Conservation (phyloP, 1,284 basidiomycete genomes). For the Agaricales sp. region DNA sequence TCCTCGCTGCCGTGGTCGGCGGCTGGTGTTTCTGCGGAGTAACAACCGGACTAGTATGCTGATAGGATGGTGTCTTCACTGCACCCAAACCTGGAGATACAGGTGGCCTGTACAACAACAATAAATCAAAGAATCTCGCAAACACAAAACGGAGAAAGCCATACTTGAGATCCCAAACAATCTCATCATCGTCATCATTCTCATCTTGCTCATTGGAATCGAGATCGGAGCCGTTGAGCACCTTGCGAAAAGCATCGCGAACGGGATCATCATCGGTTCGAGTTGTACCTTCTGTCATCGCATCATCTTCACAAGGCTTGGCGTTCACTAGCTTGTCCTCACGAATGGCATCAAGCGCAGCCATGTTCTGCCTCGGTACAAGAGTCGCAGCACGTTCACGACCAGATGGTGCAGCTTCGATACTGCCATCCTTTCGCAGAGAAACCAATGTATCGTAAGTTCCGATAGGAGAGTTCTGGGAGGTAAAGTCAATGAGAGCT, state of each 20-base stretch:
- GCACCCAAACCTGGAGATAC: not conserved
- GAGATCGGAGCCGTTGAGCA: slow-evolving; percentile 37
- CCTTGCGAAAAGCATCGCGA: slow-evolving; percentile 53
- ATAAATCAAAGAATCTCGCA: no score
- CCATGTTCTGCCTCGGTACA: slow-evolving; percentile 16
- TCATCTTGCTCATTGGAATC: slow-evolving; percentile 26
- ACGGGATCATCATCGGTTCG: slow-evolving; percentile 78
- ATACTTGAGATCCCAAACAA: slow-evolving; percentile 28
- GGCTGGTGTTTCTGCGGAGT: not conserved
- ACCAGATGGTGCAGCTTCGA: not conserved
- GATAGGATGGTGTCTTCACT: not conserved
- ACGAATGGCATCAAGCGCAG: slow-evolving; percentile 14
- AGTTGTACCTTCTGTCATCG: slow-evolving; percentile 53
- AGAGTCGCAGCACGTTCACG: slow-evolving; percentile 4
- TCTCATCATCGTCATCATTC: slow-evolving; percentile 46
- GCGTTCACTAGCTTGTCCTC: slow-evolving; percentile 4
- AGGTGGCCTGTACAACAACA: not conserved
- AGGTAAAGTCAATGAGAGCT: slow-evolving; percentile 1
- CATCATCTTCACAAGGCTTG: slow-evolving; percentile 46
- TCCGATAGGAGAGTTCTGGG: not conserved
- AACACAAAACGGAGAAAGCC: no score
- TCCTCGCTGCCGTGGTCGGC: no score
- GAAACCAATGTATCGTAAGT: not conserved
- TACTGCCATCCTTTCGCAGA: not conserved
- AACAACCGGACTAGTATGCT: not conserved